phyloP scores from a whole-genome alignment of 2,329 filamentous ascomycete genomes.

The Aspergillaceae sp. region DNA sequence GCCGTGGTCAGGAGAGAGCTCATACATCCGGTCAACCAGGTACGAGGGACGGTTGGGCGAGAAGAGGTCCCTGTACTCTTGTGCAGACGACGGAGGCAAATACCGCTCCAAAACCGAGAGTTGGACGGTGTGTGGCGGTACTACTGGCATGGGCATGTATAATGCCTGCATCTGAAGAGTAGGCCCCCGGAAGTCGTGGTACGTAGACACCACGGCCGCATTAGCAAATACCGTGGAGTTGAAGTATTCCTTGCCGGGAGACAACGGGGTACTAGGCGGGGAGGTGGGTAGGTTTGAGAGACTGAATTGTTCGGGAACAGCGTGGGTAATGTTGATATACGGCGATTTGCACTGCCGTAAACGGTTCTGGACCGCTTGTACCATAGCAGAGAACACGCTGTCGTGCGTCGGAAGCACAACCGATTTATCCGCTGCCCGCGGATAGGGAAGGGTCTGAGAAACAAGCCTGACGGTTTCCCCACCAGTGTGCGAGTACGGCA shows the following conservation, averaged over 20 bases:
- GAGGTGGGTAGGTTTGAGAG: slow-evolving; percentile 54
- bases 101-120: slow-evolving; percentile 56
- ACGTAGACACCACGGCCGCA: slow-evolving; percentile 51
- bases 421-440: slow-evolving; percentile 29
- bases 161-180: slow-evolving; percentile 26
- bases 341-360: slow-evolving; percentile 44
- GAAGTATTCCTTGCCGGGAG: slow-evolving; percentile 53
- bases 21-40: slow-evolving; percentile 52
- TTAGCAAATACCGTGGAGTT: slow-evolving; percentile 53
- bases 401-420: slow-evolving; percentile 21
- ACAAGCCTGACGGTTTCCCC: slow-evolving; percentile 47
- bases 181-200: slow-evolving; percentile 46
- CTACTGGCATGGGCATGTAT: slow-evolving; percentile 49
- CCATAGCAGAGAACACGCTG: slow-evolving; percentile 46
- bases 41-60: slow-evolving; percentile 46
- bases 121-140: slow-evolving; percentile 52
- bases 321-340: slow-evolving; percentile 58
- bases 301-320: slow-evolving; percentile 54
- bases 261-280: slow-evolving; percentile 50
- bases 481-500: slow-evolving; percentile 26
- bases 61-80: slow-evolving; percentile 54
- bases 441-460: slow-evolving; percentile 53
- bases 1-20: slow-evolving; percentile 50
- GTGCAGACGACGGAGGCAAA: slow-evolving; percentile 52
- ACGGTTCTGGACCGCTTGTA: slow-evolving; percentile 47